Base-by-base conservation (phyloP, 768 basidiomycete genomes). In the Guyanaporus albipodus region DNA sequence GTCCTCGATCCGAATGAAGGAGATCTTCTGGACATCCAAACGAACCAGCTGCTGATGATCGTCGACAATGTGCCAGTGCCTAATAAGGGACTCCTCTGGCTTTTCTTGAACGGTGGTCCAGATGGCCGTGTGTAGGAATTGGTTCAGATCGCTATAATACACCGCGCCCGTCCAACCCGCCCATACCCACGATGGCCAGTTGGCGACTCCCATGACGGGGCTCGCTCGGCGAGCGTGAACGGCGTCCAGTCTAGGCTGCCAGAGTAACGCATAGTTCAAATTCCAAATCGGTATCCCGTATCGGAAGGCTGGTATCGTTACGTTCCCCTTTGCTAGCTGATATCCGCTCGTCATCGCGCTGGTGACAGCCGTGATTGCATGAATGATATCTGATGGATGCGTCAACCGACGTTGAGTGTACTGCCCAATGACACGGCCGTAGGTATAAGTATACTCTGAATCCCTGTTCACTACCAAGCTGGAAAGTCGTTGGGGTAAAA, bases 171-270 rank as follows among this genome's bases (percentile, higher is more conserved):
- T 53, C 61, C 60, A 61, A 2, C 55, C 60, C 5, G 61, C 48
- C 55, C 60, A 61, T 12, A 61, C 58, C 60, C 60, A 61, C 14
- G 61, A 60, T 6, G 58, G 60, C 44, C 50, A 62, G 26, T 11
- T 19, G 1, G 48, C n/a, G 29, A 14, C 19, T 17, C 21, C 26
- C 2, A 19, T 10, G 28, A 38, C 12, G 12, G 31, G 24, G 2
- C 7, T n/a, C 21, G 33, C 35, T 2, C 60, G 61, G 6, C 55
- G 47, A 4, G 40, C 26, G 33, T 50, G 48, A 4, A 34, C 12
- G 6, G 44, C 15, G 26, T 48, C 36, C 1, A 56, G 21, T 10
- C 28, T 62, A 11, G 60, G 60, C 4, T 63, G 55, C 61, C 61
- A 61, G 22, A 61, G 14, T 14, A 61, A n/a, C 6, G 44, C 50